Conservation (phyloP, 495 filamentous ascomycete genomes). For the Daldinia concentrica region DNA sequence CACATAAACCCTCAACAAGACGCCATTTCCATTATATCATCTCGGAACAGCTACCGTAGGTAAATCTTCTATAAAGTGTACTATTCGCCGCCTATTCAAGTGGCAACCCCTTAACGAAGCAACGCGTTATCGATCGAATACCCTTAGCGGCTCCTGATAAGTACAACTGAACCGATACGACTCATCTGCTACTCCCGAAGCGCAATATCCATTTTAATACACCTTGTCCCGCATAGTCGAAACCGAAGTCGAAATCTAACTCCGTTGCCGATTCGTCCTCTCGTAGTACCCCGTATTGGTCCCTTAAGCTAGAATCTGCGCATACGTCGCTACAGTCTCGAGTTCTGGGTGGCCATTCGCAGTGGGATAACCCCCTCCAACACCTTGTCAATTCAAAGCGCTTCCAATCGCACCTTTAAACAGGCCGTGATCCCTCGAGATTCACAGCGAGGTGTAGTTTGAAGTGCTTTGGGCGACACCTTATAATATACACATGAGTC, state of each 20-base stretch:
- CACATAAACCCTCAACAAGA: slow-evolving; percentile 2
- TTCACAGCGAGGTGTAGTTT: slow-evolving; percentile 83
- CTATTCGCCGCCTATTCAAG: not conserved
- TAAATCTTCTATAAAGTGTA: not conserved
- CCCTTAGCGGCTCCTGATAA: slow-evolving; percentile 7
- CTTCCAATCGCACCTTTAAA: slow-evolving; percentile 74
- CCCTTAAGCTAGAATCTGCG: not conserved
- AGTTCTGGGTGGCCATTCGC: not conserved
- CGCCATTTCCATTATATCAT: not conserved
- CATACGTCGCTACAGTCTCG: not conserved
- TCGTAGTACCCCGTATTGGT: slow-evolving; percentile 2
- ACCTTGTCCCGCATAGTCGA: not conserved
- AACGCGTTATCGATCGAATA: slow-evolving; percentile 5
- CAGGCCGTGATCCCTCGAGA: slow-evolving; percentile 81
- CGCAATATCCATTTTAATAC: not conserved
- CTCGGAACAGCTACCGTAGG: not conserved
- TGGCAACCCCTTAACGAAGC: not conserved
- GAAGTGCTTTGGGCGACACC: slow-evolving; percentile 67
- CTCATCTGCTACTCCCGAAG: slow-evolving; percentile 8
- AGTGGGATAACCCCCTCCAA: slow-evolving; percentile 17
- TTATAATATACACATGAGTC: slow-evolving; percentile 82
- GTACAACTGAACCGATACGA: slow-evolving; percentile 12
- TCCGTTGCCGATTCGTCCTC: not conserved
- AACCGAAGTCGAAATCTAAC: slow-evolving; percentile 2
- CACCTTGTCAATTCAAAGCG: slow-evolving; percentile 43